These are phyloP conservation scores for Penicillium sp. DNA, from an alignment of 2,329 filamentous ascomycete genomes.

Conservation along the genomic window DNA sequence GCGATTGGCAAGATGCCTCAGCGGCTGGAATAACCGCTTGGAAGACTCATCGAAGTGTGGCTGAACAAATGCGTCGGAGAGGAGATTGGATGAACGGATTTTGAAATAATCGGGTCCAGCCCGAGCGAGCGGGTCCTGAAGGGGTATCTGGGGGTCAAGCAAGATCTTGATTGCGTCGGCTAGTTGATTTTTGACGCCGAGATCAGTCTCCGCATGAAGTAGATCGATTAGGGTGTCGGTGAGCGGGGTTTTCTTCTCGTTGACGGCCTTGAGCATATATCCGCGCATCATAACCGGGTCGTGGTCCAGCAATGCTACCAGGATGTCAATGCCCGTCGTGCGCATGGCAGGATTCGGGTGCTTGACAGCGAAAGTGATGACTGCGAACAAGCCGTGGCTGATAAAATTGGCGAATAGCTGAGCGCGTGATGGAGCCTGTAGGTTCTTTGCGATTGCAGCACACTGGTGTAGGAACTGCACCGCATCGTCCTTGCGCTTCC, in stretches of 20 bases:
- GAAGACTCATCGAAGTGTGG: slow-evolving; percentile 89
- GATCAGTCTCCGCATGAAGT: slow-evolving; percentile 82
- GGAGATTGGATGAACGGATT: slow-evolving; percentile 62
- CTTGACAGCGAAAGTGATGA: slow-evolving; percentile 87
- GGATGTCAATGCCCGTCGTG: slow-evolving; percentile 87
- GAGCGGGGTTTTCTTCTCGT: slow-evolving; percentile 77
- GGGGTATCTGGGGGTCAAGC: slow-evolving; percentile 67
- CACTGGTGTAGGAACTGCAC: slow-evolving; percentile 97
- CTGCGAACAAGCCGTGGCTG: slow-evolving; percentile 76
- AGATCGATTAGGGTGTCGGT: slow-evolving; percentile 93
- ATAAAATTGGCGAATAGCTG: slow-evolving; percentile 89
- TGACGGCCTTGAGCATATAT: slow-evolving; percentile 88
- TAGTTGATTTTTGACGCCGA: slow-evolving; percentile 93
- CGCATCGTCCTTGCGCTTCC: slow-evolving; percentile 81
- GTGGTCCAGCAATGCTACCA: slow-evolving; percentile 92
- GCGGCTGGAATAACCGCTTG: slow-evolving; percentile 77
- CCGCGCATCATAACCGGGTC: slow-evolving; percentile 91
- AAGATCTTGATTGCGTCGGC: slow-evolving; percentile 93
- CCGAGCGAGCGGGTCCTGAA: slow-evolving; percentile 58
- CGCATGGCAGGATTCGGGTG: slow-evolving; percentile 80
- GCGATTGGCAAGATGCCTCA: slow-evolving; percentile 73
- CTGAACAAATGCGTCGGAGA: slow-evolving; percentile 80
- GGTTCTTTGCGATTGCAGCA: slow-evolving; percentile 87
- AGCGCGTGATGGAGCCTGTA: slow-evolving; percentile 78
- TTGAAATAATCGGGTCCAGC: slow-evolving; percentile 69